Evolutionary conservation across 73 alveolate genomes (phyloP).

Genomic region (Loxodes magnus): DNA sequence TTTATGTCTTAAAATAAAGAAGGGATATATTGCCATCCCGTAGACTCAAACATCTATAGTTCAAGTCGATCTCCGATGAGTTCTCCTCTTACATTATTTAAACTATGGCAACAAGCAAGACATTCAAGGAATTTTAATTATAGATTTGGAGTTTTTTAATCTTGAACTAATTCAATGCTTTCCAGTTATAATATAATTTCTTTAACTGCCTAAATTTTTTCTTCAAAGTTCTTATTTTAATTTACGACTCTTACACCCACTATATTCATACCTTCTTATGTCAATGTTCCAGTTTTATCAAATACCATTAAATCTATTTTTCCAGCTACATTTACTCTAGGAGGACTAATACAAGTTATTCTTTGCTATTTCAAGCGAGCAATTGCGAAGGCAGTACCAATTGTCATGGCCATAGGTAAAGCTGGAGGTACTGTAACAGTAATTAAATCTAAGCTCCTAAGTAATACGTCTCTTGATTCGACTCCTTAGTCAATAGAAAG

Average conservation of each 20-base stretch:
- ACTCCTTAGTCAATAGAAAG: constrained; percentile 20
- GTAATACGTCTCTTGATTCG: neutral
- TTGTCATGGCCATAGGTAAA: constrained; percentile 47
- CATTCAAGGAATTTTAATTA: neutral
- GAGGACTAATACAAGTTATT: constrained; percentile 77
- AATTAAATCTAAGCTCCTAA: constrained; percentile 35
- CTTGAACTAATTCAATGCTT: too few relatives aligned
- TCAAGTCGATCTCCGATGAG: constrained; percentile 94
- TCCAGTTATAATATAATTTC: too few relatives aligned
- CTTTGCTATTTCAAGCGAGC: constrained; percentile 49
- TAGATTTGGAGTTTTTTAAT: too few relatives aligned
- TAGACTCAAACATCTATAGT: constrained; percentile 87
- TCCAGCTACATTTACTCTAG: constrained; percentile 80
- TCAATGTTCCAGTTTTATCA: constrained; percentile 96
- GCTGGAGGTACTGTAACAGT: constrained; percentile 73
- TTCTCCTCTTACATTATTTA: constrained; percentile 70
- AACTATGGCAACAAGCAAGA: constrained; percentile 84
- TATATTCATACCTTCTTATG: constrained; percentile 90
- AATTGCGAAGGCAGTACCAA: constrained; percentile 39
- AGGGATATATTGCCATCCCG: constrained; percentile 60
- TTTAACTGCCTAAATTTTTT: too few relatives aligned
- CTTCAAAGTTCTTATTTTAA: too few relatives aligned
- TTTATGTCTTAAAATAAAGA: neutral
- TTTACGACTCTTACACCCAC: too few relatives aligned
- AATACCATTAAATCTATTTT: constrained; percentile 73